Evolutionary conservation across 139 green algal genomes (phyloP), one percentile per base, ranked within the genome.

Genomic region (Chlorella sp.): DNA sequence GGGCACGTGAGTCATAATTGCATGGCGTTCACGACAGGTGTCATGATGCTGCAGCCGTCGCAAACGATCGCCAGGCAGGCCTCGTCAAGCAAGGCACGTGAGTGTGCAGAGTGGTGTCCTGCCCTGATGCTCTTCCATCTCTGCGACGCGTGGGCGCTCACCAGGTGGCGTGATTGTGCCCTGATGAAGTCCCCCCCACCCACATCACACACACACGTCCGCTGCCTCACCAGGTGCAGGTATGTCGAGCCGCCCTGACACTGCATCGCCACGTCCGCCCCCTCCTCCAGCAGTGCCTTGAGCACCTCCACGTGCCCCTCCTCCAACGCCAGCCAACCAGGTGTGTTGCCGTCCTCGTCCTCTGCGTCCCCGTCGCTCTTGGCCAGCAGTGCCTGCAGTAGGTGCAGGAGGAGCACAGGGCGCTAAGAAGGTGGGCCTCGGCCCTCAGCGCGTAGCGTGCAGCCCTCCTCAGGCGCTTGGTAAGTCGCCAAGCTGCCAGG

Each of bases 351-450:
- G 2, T 30, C 32, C 27, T 31, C 33, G 30, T 70, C 50, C 32
- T 51, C 33, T 4, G 64, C 64, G 50, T 70, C 64, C 33, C 50
- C 64, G 50, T 70, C 64, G 5, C 32, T 59, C 32, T 70, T 70
- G 2, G n/a, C 64, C 64, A 70, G 22, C 32, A 70, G 64, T 23
- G 33, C 64, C 32, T 70, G 64, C 22, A 50, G 42, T 30, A 27
- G 20, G 55, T 27, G 55, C 55, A 64, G 22, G 24, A 64, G 55
- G 55, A n/a, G n/a, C n/a, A n/a, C n/a, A n/a, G n/a, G n/a, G n/a
- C n/a, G n/a, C n/a, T n/a, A n/a, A n/a, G n/a, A n/a, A n/a, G n/a
- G n/a, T n/a, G n/a, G n/a, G n/a, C n/a, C n/a, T n/a, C n/a, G n/a
- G n/a, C n/a, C n/a, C n/a, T n/a, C n/a, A n/a, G n/a, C n/a, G n/a